Percentiles rank a stretch among this genome's conserved stretches.
phyloP scores from a whole-genome alignment of 352 stramenopile species.

The Phytophthora palmivora region DNA sequence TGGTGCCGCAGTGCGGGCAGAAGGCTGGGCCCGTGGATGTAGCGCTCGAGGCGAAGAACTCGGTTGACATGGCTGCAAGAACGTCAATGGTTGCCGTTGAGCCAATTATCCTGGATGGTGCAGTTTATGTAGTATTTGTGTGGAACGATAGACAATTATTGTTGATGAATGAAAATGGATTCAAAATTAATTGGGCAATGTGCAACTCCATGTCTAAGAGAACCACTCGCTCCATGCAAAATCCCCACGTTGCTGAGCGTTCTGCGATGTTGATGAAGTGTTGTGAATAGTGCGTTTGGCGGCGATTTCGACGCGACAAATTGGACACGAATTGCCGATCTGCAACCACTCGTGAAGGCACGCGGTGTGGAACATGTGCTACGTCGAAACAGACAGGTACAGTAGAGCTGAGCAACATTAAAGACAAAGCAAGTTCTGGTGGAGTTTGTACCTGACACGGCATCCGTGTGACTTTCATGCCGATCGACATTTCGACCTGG shows the following conservation, averaged over 20 bases:
- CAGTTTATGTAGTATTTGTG: conserved; percentile 1
- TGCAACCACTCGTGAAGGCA: conserved; percentile 85
- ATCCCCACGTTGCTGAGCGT: conserved; percentile 55
- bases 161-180: no score
- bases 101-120: conserved; percentile 31
- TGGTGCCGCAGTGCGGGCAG: conserved; percentile 89
- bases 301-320: conserved; percentile 78
- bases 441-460: conserved; percentile 58
- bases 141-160: no score
- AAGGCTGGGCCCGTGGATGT: conserved; percentile 79
- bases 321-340: conserved; percentile 85
- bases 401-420: neutral
- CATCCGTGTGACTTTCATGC: conserved; percentile 74
- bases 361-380: conserved; percentile 87
- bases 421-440: neutral
- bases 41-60: conserved; percentile 76
- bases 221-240: conserved; percentile 85
- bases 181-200: no score
- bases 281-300: conserved; percentile 50
- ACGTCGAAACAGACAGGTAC: conserved; percentile 6
- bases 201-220: conserved; percentile 42
- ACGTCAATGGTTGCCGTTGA: conserved; percentile 27
- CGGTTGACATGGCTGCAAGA: conserved; percentile 48
- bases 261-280: conserved; percentile 36
- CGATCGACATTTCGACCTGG: conserved; percentile 79